Evolutionary conservation across 2,329 filamentous ascomycete species (phyloP).

Genomic region (Camptophora hylomeconis): DNA sequence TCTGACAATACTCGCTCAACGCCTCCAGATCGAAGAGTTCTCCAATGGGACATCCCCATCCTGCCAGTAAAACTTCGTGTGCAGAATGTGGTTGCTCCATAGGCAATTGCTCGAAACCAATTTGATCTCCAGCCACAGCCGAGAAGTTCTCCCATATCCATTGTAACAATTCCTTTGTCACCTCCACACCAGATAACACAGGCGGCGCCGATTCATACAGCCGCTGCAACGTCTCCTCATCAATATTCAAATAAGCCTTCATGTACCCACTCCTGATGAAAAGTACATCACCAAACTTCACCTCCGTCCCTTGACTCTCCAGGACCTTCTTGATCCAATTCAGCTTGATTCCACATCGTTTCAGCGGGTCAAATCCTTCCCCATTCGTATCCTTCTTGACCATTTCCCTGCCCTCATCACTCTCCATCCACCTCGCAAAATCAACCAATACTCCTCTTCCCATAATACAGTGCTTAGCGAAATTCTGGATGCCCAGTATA

Average conservation of each 20-base stretch:
- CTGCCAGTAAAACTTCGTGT: constrained; percentile 20
- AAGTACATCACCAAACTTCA: constrained; percentile 19
- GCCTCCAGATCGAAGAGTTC: constrained; percentile 28
- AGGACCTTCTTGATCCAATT: constrained; percentile 16
- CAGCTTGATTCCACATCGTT: constrained; percentile 21
- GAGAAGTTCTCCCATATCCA: constrained; percentile 26
- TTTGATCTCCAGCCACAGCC: constrained; percentile 23
- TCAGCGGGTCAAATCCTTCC: constrained; percentile 26
- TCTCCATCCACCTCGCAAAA: constrained; percentile 30
- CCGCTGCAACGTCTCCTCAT: constrained; percentile 11
- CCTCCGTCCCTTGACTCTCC: constrained; percentile 14
- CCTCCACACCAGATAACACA: constrained; percentile 20
- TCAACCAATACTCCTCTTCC: constrained; percentile 38
- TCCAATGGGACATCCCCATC: constrained; percentile 21
- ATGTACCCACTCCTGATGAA: constrained; percentile 20
- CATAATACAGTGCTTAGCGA: constrained; percentile 28
- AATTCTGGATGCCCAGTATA: constrained; percentile 20
- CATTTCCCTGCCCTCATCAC: constrained; percentile 4
- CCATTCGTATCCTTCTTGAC: constrained; percentile 22
- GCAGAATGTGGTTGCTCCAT: constrained; percentile 15
- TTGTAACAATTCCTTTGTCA: constrained; percentile 20
- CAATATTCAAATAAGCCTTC: constrained; percentile 12
- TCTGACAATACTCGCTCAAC: constrained; percentile 25
- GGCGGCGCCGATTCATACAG: constrained; percentile 12
- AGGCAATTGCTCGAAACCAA: constrained; percentile 21